Conservation (phyloP, 2,329 filamentous ascomycete species). For the Dactylonectria estremocensis region DNA sequence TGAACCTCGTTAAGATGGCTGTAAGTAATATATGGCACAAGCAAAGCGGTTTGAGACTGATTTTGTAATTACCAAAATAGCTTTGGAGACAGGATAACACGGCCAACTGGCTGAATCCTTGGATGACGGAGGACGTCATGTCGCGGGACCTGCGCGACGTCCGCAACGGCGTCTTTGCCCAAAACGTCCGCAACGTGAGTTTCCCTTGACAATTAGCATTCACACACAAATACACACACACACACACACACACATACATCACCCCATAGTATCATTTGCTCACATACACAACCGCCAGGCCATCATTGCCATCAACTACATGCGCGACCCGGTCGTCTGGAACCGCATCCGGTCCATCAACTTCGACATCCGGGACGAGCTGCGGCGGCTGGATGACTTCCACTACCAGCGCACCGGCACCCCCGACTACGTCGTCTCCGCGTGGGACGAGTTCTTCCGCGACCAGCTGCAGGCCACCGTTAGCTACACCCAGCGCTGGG, state of each 20-base stretch:
- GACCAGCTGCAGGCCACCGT: conserved; percentile 23
- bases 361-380: conserved; percentile 24
- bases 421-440: conserved; percentile 19
- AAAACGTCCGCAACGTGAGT: conserved; percentile 16
- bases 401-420: conserved; percentile 17
- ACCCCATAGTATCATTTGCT: background rate
- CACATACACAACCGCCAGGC: conserved; percentile 9
- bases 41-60: background rate
- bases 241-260: background rate
- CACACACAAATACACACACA: background rate
- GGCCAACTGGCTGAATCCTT: conserved; percentile 18
- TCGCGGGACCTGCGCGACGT: conserved; percentile 4
- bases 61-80: background rate
- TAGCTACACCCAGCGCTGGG: conserved; percentile 8
- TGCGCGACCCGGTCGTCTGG: conserved; percentile 22
- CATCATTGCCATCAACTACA: conserved; percentile 22
- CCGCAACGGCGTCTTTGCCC: conserved; percentile 2
- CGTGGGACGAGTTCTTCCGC: conserved; percentile 30
- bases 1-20: conserved; percentile 28
- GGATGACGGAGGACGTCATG: conserved; percentile 24
- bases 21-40: conserved; percentile 18
- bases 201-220: no score
- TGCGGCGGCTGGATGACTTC: conserved; percentile 17
- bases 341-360: conserved; percentile 21
- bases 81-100: conserved; percentile 24